Evolutionary conservation across 116 monocot genomes (phyloP).

Genomic region (Posidonia oceanica): DNA sequence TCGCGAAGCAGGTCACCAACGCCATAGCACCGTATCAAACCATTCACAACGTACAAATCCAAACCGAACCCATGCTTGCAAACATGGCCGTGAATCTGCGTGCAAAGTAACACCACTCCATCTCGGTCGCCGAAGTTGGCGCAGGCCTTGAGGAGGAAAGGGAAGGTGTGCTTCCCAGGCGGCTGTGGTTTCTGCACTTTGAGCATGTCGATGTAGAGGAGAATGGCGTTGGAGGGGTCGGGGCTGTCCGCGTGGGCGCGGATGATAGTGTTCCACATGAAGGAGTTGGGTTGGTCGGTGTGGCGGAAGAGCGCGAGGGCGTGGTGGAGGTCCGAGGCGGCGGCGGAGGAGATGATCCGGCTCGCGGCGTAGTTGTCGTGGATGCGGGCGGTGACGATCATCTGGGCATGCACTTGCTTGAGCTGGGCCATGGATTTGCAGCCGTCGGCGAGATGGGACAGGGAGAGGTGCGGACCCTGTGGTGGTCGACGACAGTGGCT

Average conservation of each 20-base stretch:
- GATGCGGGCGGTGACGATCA: conserved; percentile 61
- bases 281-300: conserved; percentile 36
- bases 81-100: conserved; percentile 44
- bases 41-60: conserved; percentile 48
- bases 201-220: conserved; percentile 22
- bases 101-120: not conserved
- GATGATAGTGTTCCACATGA: conserved; percentile 69
- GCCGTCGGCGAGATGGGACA: conserved; percentile 52
- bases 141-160: conserved; percentile 67
- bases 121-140: conserved; percentile 1
- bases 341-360: conserved; percentile 52
- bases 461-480: conserved; percentile 25
- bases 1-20: conserved; percentile 3
- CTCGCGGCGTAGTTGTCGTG: conserved; percentile 68
- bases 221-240: conserved; percentile 24
- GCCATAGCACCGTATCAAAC: conserved; percentile 34
- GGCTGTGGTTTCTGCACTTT: conserved; percentile 1
- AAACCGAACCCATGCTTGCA: conserved; percentile 24
- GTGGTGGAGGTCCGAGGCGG: conserved; percentile 29
- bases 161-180: conserved; percentile 70
- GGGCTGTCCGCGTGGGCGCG: conserved; percentile 38
- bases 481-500: not conserved
- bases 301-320: conserved; percentile 32
- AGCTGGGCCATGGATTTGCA: conserved; percentile 45
- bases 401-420: conserved; percentile 59